phyloP scores from a whole-genome alignment of 345 rosid genomes.

The Noccaea caerulescens region DNA sequence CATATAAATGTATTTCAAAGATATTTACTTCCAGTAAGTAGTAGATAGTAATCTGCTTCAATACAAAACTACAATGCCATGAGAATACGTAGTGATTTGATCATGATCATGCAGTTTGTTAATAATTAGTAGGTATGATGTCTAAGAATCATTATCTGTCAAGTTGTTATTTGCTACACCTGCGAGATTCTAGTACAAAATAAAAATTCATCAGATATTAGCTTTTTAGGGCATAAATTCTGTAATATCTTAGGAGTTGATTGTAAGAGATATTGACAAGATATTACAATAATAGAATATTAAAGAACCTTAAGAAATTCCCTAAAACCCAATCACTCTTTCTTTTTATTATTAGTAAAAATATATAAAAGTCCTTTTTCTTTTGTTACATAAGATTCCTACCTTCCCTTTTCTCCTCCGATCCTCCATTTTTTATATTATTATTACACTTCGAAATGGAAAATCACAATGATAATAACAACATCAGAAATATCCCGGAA shows the following conservation, averaged over 20 bases:
- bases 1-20: not conserved
- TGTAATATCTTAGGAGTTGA: conserved; percentile 28
- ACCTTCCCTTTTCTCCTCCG: conserved; percentile 20
- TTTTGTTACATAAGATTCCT: conserved; percentile 44
- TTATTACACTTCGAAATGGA: conserved; percentile 44
- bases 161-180: conserved; percentile 33
- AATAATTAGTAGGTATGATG: conserved; percentile 28
- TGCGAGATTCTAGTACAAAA: conserved; percentile 19
- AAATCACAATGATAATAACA: conserved; percentile 36
- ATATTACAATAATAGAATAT: conserved; percentile 35
- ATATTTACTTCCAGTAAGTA: not conserved
- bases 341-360: conserved; percentile 43
- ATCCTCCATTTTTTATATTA: conserved; percentile 48
- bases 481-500: conserved; percentile 42
- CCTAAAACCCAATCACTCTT: conserved; percentile 38
- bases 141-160: conserved; percentile 36
- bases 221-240: conserved; percentile 40
- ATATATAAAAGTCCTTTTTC: conserved; percentile 33
- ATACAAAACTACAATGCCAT: not conserved
- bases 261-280: conserved; percentile 19
- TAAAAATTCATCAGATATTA: conserved; percentile 32
- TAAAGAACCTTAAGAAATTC: conserved; percentile 47
- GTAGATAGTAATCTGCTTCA: not conserved
- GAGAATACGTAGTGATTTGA: not conserved
- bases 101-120: conserved; percentile 4